Conservation (phyloP, 1,284 basidiomycete genomes). For the Ceratobasidium sp. region DNA sequence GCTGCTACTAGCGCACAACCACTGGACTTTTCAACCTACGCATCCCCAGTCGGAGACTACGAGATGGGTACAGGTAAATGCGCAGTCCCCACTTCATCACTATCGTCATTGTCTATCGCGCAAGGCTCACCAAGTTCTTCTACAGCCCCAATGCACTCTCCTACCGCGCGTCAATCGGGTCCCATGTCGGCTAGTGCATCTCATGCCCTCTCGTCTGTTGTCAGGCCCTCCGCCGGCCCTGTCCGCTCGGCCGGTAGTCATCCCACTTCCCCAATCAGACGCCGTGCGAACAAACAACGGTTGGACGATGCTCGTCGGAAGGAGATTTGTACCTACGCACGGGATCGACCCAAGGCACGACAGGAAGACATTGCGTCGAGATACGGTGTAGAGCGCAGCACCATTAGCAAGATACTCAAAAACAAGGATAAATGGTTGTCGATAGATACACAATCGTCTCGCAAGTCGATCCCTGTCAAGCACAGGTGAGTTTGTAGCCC, state of each 20-base stretch:
- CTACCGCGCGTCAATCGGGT: background rate
- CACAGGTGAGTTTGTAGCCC: conserved; percentile 59
- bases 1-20: conserved; percentile 27
- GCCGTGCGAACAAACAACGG: conserved; percentile 22
- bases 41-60: conserved; percentile 11
- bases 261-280: conserved; percentile 23
- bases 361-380: conserved; percentile 81
- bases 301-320: conserved; percentile 68
- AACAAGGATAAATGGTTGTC: conserved; percentile 81
- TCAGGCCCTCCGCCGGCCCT: background rate
- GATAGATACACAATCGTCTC: conserved; percentile 60
- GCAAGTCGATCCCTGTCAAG: conserved; percentile 62
- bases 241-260: conserved; percentile 1
- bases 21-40: conserved; percentile 16
- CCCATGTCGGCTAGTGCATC: background rate
- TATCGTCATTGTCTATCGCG: conserved; percentile 2
- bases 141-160: conserved; percentile 7
- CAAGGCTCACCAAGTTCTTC: conserved; percentile 15
- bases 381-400: conserved; percentile 86
- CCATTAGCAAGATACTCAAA: conserved; percentile 92
- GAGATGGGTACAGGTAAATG: conserved; percentile 24
- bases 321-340: conserved; percentile 74
- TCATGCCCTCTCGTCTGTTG: background rate
- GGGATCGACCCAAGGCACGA: conserved; percentile 65
- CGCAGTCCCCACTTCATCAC: background rate